Conservation (phyloP, 371 early-diverging fungal species). For the Nosema granulosis region DNA sequence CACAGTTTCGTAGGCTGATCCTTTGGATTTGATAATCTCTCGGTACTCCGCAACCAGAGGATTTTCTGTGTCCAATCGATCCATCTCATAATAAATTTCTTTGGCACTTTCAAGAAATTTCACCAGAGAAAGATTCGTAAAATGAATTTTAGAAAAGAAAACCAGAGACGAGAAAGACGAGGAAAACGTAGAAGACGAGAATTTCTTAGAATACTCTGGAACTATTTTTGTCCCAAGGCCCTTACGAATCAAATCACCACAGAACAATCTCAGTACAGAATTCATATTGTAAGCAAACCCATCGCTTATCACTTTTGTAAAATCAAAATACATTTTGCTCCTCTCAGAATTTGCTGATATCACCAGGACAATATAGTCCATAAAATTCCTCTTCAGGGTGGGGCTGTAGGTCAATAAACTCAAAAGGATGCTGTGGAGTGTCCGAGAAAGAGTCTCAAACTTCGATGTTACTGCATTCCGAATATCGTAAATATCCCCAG, state of each 20-base stretch:
- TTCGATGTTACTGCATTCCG: neutral
- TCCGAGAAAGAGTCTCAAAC: neutral
- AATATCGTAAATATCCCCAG: neutral
- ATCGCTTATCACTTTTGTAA: conserved; percentile 26
- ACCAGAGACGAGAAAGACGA: conserved; percentile 15
- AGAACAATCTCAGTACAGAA: conserved; percentile 46
- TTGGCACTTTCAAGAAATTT: conserved; percentile 24
- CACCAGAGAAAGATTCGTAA: conserved; percentile 5
- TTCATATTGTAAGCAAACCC: conserved; percentile 45
- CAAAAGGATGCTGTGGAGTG: conserved; percentile 12
- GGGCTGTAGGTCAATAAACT: neutral
- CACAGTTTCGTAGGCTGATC: neutral
- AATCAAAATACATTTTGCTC: conserved; percentile 50
- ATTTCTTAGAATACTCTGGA: conserved; percentile 27
- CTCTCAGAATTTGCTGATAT: conserved; percentile 39
- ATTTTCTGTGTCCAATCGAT: conserved; percentile 9
- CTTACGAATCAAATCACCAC: conserved; percentile 28
- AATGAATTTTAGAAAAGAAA: conserved; percentile 22
- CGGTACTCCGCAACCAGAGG: neutral
- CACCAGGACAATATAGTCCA: conserved; percentile 37
- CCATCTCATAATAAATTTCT: conserved; percentile 19
- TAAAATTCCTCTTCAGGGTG: conserved; percentile 53
- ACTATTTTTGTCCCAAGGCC: conserved; percentile 28
- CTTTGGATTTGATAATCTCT: neutral
- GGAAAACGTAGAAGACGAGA: conserved; percentile 12